phyloP scores from a whole-genome alignment of 148 eudicot species.

The Linanthus parryae region DNA sequence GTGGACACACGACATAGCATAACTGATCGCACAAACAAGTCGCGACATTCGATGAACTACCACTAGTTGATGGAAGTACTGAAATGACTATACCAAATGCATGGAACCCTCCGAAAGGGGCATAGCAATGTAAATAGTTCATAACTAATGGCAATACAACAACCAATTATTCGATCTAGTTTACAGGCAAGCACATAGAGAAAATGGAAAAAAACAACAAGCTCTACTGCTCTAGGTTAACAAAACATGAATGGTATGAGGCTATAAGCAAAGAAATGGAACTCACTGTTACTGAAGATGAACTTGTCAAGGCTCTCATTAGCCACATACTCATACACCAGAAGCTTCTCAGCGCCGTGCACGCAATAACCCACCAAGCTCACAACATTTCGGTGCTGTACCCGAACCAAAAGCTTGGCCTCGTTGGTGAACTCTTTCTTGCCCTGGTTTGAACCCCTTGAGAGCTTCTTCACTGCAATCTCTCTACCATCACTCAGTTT shows the following conservation, averaged over 20 bases:
- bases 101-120: too few relatives aligned
- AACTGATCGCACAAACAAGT: too few relatives aligned
- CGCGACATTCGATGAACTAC: too few relatives aligned
- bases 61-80: too few relatives aligned
- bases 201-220: neutral
- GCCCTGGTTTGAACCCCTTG: conserved; percentile 69
- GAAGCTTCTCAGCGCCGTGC: conserved; percentile 66
- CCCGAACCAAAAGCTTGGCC: conserved; percentile 80
- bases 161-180: too few relatives aligned
- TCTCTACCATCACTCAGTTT: conserved; percentile 78
- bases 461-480: conserved; percentile 81
- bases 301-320: conserved; percentile 92
- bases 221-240: neutral
- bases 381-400: conserved; percentile 92
- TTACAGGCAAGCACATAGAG: too few relatives aligned
- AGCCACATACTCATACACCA: conserved; percentile 79
- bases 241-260: conserved; percentile 1
- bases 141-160: too few relatives aligned
- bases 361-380: conserved; percentile 81
- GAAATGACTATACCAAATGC: too few relatives aligned
- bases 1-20: too few relatives aligned
- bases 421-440: conserved; percentile 78
- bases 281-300: conserved; percentile 92
- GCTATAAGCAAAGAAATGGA: too few relatives aligned
- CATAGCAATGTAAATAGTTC: too few relatives aligned